These are phyloP conservation scores for Lyophyllum atratum DNA, from an alignment of 768 basidiomycete genomes.

Conservation along the genomic window DNA sequence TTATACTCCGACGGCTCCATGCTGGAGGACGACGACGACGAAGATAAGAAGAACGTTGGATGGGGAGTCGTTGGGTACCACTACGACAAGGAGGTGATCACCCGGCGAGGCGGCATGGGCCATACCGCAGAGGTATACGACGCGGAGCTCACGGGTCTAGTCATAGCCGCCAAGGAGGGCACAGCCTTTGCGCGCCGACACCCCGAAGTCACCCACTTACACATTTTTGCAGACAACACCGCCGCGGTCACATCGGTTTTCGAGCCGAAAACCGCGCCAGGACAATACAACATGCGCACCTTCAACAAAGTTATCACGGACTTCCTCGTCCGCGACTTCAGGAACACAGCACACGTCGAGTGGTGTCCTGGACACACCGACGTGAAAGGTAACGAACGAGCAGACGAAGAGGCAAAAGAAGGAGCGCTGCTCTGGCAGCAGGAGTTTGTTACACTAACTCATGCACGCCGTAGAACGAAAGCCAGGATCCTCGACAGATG, in stretches of 20 bases:
- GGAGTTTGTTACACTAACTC: not conserved
- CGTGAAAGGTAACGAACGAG: not conserved
- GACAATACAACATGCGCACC: slow-evolving; percentile 11
- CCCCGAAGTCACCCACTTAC: slow-evolving; percentile 17
- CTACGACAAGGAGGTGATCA: slow-evolving; percentile 11
- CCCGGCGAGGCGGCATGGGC: slow-evolving; percentile 20
- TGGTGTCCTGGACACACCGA: too few species aligned
- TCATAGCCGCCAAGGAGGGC: slow-evolving; percentile 14
- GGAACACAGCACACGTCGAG: too few species aligned
- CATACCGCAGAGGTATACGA: slow-evolving; percentile 27
- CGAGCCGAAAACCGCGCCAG: slow-evolving; percentile 18
- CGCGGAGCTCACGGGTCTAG: slow-evolving; percentile 26
- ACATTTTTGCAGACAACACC: slow-evolving; percentile 21
- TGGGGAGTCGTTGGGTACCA: slow-evolving; percentile 21
- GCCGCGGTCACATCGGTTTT: slow-evolving; percentile 10
- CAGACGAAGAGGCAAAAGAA: not conserved
- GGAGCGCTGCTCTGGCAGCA: not conserved
- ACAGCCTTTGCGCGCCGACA: not conserved
- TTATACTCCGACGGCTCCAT: slow-evolving; percentile 7
- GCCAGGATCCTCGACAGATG: too few species aligned
- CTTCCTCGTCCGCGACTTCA: too few species aligned
- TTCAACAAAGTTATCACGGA: not conserved
- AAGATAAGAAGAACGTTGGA: slow-evolving; percentile 14
- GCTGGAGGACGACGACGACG: not conserved
- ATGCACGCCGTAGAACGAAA: too few species aligned